Evolutionary conservation across 116 monocot species (phyloP), one percentile per base, ranked within the genome.

Genomic region (Posidonia oceanica): DNA sequence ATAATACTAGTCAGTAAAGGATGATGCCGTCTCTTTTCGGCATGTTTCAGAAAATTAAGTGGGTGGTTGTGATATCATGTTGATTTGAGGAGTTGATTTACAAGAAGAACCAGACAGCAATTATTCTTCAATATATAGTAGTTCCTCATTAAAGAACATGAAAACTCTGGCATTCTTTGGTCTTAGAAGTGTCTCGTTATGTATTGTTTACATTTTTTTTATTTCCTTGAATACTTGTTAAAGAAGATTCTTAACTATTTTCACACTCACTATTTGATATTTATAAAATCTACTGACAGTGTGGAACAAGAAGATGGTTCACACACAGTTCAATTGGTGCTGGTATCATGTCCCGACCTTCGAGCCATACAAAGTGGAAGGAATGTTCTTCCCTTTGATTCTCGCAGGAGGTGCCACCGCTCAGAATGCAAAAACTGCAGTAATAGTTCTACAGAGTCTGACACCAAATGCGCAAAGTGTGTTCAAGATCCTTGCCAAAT

Each of bases 231-330:
- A 53, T 53, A 42, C 6, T 7, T 66, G 66, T n/a, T 20, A 7
- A 41, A 18, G 14, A 29, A 51, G 7, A 20, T 36, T 54, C 22
- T 39, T 57, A 15, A 41, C 54, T 0, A 51, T 54, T 58, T 59
- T 39, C 29, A 29, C 29, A 29, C 29, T 29, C 29, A 29, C 29
- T 29, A 29, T 29, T 29, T 29, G 29, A 29, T 29, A 29, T 29
- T 29, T 1, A 29, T 29, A 41, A 23, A 20, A 6, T 57, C 13
- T 76, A 20, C 41, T 56, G 54, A 13, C 73, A 97, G 97, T 92
- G 73, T 97, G 97, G 97, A 83, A 97, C 79, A 97, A 97, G 87
- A 97, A 97, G 89, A 97, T 89, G 97, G 92, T 89, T 63, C 87
- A 89, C 71, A 91, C 77, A 36, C 89, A 97, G 71, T 92, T 92